Evolutionary conservation across 805 yeast species (phyloP), one percentile per base, ranked within the genome.

Genomic region (Wickerhamiella siamensis): DNA sequence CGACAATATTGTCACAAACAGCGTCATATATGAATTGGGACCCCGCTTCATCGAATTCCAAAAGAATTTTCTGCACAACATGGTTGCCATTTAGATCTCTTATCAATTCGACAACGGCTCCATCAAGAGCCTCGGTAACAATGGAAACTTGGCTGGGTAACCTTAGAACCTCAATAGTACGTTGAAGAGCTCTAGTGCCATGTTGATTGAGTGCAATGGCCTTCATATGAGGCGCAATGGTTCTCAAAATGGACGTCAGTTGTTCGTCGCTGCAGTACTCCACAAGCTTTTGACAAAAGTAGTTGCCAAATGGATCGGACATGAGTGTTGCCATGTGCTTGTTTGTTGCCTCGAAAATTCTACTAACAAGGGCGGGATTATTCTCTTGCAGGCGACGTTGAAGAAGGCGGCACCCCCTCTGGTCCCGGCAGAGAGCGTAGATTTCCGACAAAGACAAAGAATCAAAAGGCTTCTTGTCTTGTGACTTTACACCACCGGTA

Each of bases 251-350:
- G 14, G 67, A 60, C 12, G 81, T 66, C 45, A 95, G 68, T 61
- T 88, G 93, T 46, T 71, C 78, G 31, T 69, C 67, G 31, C 70
- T 65, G 20, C 86, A 79, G 49, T 76, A 72, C 57, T 87, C 96
- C 49, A 91, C 68, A 43, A 91, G 63, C 60, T 88, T 91, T 62
- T 91, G 98, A 50, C 93, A 75, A 55, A 91, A 66, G 54, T 91
- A 91, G 59, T 91, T 91, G n/a, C 98, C 98, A 65, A 91, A 91
- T 4, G 97, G 95, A 60, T 87, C 95, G 43, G 69, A 41, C 97
- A 91, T 88, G 48, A 91, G 67, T 58, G 84, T 94, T 41, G 83
- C 79, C 43, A 84, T 78, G 51, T 83, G 79, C 31, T 71, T 64
- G 49, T 75, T 73, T 35, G 84, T 81, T 58, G 91, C 95, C 43